Base-by-base conservation (phyloP, 2,329 filamentous ascomycete genomes). In the Alternaria sp. region DNA sequence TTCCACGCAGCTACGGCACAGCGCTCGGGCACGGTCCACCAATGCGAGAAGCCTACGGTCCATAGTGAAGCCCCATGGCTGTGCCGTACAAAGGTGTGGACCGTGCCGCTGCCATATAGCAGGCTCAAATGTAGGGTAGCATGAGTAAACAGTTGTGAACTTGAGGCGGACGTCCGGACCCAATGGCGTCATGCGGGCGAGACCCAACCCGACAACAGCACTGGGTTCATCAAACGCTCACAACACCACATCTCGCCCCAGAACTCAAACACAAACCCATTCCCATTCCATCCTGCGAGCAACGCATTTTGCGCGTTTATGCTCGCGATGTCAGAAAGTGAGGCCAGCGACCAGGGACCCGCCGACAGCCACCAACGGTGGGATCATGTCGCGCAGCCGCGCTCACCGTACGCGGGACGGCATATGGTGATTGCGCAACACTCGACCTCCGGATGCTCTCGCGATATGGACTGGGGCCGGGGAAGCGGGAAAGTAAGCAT, bases 361-460 rank as follows among this genome's bases (percentile, higher is more conserved):
- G 15, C 46, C 20, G 44, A 30, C 58, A 55, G 58, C 61, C 55
- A 63, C 60, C 51, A 45, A 50, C 30, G 54, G 60, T 60, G 45
- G 44, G 61, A 37, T 25, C 61, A 58, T 60, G 54, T 63, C 64
- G 59, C 49, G 61, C 60, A 67, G 58, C 57, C 60, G 54, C 60
- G 45, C 20, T 30, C 43, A 63, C 51, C 55, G 53, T 55, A 61
- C 28, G 60, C 66, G 63, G 61, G 46, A 60, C 57, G 44, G 61
- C 57, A 59, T 58, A 49, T 58, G 41, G 28, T 58, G 59, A 70
- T 67, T 66, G 68, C 64, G 68, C 68, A 67, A 68, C 57, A 55
- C 45, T 30, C 55, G 60, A 60, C 57, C 61, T 62, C 53, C 60
- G 60, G 37, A 63, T 60, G 57, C 55, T 61, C 55, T 66, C 49